Percentiles rank a stretch among this genome's conserved stretches.
Conservation (phyloP, 2,329 filamentous ascomycete genomes). For the Dactylonectria estremocensis region DNA sequence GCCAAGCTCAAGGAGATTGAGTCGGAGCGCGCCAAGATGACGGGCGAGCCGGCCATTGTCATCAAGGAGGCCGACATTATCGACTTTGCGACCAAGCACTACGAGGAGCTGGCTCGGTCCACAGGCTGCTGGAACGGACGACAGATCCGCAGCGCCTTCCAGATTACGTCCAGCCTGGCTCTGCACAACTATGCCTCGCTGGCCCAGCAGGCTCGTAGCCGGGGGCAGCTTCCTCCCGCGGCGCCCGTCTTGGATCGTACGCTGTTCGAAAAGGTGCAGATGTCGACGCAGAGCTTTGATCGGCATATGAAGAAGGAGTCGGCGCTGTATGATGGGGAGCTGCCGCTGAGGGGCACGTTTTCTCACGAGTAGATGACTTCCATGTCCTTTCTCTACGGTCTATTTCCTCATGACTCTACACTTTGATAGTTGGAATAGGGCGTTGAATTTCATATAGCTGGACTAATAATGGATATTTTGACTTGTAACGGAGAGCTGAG, state of each 20-base stretch:
- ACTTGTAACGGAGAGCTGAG: too few relatives aligned
- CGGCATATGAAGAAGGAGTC: constrained; percentile 59
- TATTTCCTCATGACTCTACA: too few relatives aligned
- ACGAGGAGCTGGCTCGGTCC: constrained; percentile 47
- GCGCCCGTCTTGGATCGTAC: constrained; percentile 56
- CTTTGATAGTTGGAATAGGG: too few relatives aligned
- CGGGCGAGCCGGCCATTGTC: constrained; percentile 52
- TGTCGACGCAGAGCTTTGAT: constrained; percentile 61
- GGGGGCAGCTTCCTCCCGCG: constrained; percentile 53
- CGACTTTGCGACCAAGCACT: constrained; percentile 55
- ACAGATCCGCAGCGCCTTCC: constrained; percentile 57
- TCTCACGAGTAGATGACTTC: constrained; percentile 23
- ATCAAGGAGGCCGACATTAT: constrained; percentile 55
- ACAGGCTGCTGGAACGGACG: constrained; percentile 56
- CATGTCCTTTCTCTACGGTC: too few relatives aligned
- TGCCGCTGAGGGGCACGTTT: constrained; percentile 55
- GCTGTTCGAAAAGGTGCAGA: constrained; percentile 60
- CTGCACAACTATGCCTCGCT: constrained; percentile 54
- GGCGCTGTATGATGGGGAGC: constrained; percentile 50
- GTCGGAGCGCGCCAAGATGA: constrained; percentile 53
- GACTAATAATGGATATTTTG: too few relatives aligned
- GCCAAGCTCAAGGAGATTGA: constrained; percentile 56
- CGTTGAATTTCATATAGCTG: too few relatives aligned
- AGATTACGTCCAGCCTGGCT: constrained; percentile 56
- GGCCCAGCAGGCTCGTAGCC: constrained; percentile 48